Evolutionary conservation across 2,329 filamentous ascomycete species (phyloP).

Genomic region (Pyrenophora seminiperda): DNA sequence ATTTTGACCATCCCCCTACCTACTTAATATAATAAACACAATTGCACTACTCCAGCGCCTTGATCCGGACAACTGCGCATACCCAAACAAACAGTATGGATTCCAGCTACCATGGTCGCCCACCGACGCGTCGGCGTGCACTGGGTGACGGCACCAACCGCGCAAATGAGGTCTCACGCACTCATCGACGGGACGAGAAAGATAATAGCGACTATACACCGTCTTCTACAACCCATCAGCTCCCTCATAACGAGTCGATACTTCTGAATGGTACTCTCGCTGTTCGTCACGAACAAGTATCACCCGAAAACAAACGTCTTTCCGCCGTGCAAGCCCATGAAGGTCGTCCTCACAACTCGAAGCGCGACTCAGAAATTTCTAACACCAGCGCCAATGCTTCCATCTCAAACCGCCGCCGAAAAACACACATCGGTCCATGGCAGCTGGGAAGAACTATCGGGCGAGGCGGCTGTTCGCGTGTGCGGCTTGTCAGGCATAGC

Average conservation of each 20-base stretch:
- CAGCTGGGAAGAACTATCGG: conserved; percentile 87
- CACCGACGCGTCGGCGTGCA: conserved; percentile 39
- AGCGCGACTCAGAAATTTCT: conserved; percentile 59
- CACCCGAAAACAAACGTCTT: conserved; percentile 59
- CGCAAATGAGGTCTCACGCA: conserved; percentile 36
- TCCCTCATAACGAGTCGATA: conserved; percentile 54
- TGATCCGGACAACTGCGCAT: conserved; percentile 15
- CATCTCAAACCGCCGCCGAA: conserved; percentile 57
- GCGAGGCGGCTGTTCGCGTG: conserved; percentile 85
- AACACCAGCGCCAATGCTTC: conserved; percentile 60
- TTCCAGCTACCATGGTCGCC: conserved; percentile 34
- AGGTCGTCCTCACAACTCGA: conserved; percentile 54
- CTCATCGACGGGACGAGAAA: conserved; percentile 30
- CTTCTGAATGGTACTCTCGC: conserved; percentile 51
- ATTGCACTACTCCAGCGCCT: conserved; percentile 11
- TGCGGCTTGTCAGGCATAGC: conserved; percentile 81
- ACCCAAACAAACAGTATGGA: conserved; percentile 34
- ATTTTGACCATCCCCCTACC: conserved; percentile 25
- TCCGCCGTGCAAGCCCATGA: conserved; percentile 58
- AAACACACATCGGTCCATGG: conserved; percentile 91
- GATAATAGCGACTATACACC: conserved; percentile 16
- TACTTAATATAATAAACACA: conserved; percentile 14
- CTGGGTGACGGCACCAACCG: conserved; percentile 43
- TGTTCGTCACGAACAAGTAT: conserved; percentile 44
- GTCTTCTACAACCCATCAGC: conserved; percentile 25